A percentile compares a stretch with the other conserved stretches of the same genome.
Conservation (phyloP, 495 filamentous ascomycete genomes). For the Xylaria sp. region DNA sequence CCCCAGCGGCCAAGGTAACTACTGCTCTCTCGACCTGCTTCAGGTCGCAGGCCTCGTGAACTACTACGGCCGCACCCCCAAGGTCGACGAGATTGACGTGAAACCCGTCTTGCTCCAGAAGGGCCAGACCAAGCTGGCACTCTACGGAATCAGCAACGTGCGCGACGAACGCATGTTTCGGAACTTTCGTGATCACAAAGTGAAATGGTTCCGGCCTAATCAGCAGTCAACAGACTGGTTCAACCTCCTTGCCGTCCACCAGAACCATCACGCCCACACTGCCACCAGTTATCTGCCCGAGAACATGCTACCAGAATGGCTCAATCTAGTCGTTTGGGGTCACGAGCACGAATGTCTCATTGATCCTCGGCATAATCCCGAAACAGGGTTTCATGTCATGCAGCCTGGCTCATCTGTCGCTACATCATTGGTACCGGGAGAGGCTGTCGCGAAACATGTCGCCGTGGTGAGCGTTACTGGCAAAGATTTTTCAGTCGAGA, state of each 20-base stretch:
- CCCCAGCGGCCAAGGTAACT: conserved; percentile 89
- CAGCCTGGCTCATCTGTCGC: conserved; percentile 96
- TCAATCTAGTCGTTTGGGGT: conserved; percentile 94
- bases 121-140: conserved; percentile 87
- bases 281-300: conserved; percentile 92
- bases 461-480: conserved; percentile 85
- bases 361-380: conserved; percentile 78
- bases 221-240: conserved; percentile 93
- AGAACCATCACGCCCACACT: conserved; percentile 93
- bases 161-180: conserved; percentile 93
- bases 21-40: conserved; percentile 87
- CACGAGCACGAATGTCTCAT: conserved; percentile 98
- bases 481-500: conserved; percentile 79
- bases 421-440: conserved; percentile 87
- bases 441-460: conserved; percentile 91
- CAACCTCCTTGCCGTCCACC: conserved; percentile 94
- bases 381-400: conserved; percentile 93
- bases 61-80: conserved; percentile 91
- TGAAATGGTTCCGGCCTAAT: conserved; percentile 88
- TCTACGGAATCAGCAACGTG: conserved; percentile 97
- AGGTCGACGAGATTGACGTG: conserved; percentile 88
- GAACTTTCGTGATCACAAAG: conserved; percentile 90
- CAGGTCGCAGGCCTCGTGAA: conserved; percentile 92
- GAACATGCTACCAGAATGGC: conserved; percentile 88
- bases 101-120: conserved; percentile 95